phyloP scores from a whole-genome alignment of 768 basidiomycete species.

The Calocybe gangraenosa region DNA sequence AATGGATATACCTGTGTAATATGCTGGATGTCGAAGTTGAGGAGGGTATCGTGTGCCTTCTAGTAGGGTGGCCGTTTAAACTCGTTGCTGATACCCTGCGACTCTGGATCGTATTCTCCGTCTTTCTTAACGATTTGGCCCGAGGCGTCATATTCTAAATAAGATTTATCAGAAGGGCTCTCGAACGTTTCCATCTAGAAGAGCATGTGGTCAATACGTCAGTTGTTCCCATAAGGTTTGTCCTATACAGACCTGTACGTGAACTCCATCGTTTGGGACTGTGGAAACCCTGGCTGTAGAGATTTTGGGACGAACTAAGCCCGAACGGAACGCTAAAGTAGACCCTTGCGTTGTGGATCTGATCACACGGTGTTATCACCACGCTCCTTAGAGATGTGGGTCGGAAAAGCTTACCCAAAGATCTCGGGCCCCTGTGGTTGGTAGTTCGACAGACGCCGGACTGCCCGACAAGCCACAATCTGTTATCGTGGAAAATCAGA shows the following conservation, averaged over 20 bases:
- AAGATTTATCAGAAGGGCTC: slow-evolving; percentile 38
- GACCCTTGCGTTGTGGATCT: slow-evolving; percentile 44
- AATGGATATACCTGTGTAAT: slow-evolving; percentile 6
- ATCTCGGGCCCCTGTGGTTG: slow-evolving; percentile 43
- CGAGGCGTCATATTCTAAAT: slow-evolving; percentile 51
- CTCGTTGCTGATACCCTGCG: slow-evolving; percentile 53
- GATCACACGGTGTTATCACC: slow-evolving; percentile 1
- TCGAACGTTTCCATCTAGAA: slow-evolving; percentile 67
- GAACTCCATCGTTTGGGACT: slow-evolving; percentile 45
- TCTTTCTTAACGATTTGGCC: slow-evolving; percentile 45
- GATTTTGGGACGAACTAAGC: slow-evolving; percentile 27
- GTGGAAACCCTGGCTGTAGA: slow-evolving; percentile 29
- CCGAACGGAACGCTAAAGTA: slow-evolving; percentile 55
- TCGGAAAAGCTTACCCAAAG: slow-evolving; percentile 41
- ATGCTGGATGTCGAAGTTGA: slow-evolving; percentile 3
- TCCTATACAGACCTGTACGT: slow-evolving; percentile 46
- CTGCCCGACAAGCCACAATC: slow-evolving; percentile 59
- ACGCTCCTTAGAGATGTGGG: no score
- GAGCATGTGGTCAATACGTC: slow-evolving; percentile 2
- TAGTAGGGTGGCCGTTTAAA: slow-evolving; percentile 59
- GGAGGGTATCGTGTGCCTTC: slow-evolving; percentile 1
- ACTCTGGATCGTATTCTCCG: slow-evolving; percentile 49
- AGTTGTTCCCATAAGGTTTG: neutral
- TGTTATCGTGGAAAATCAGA: slow-evolving; percentile 19
- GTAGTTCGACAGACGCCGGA: slow-evolving; percentile 64